phyloP scores from a whole-genome alignment of 805 yeast genomes.

The Yueomyces sp. region DNA sequence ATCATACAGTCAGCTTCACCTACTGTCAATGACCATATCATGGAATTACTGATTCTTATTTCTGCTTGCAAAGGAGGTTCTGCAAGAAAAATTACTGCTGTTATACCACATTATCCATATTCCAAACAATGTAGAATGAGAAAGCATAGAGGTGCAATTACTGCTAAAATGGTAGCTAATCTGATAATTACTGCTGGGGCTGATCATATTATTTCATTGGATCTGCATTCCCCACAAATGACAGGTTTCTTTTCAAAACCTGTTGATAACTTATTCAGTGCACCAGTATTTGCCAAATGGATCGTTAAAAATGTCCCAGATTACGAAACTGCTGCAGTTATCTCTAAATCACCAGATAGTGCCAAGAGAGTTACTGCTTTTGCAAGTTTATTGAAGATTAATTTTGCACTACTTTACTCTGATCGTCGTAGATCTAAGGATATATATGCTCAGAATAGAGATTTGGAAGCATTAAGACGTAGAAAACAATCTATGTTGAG shows the following conservation, averaged over 20 bases:
- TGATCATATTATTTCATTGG: constrained; percentile 97
- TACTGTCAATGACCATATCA: constrained; percentile 80
- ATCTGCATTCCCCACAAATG: constrained; percentile 92
- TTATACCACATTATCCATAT: constrained; percentile 94
- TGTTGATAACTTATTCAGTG: constrained; percentile 91
- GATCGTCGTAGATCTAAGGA: constrained; percentile 88
- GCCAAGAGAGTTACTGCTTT: constrained; percentile 94
- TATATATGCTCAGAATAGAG: constrained; percentile 29
- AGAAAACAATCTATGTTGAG: constrained; percentile 37
- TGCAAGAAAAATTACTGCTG: constrained; percentile 93
- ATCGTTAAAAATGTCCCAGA: constrained; percentile 80
- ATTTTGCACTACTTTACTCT: constrained; percentile 98
- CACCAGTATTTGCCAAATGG: constrained; percentile 94
- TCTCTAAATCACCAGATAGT: constrained; percentile 98
- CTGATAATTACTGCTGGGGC: constrained; percentile 96
- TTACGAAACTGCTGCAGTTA: constrained; percentile 83
- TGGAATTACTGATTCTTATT: constrained; percentile 87
- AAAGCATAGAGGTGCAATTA: constrained; percentile 96
- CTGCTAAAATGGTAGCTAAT: constrained; percentile 96
- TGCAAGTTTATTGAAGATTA: constrained; percentile 92
- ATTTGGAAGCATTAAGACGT: constrained; percentile 23
- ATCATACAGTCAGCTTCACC: constrained; percentile 86
- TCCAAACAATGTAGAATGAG: constrained; percentile 97
- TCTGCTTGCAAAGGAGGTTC: constrained; percentile 97
- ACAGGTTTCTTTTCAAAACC: constrained; percentile 97